Conservation (phyloP, 257 asterid genomes). For the Solanum megistacrolobum region DNA sequence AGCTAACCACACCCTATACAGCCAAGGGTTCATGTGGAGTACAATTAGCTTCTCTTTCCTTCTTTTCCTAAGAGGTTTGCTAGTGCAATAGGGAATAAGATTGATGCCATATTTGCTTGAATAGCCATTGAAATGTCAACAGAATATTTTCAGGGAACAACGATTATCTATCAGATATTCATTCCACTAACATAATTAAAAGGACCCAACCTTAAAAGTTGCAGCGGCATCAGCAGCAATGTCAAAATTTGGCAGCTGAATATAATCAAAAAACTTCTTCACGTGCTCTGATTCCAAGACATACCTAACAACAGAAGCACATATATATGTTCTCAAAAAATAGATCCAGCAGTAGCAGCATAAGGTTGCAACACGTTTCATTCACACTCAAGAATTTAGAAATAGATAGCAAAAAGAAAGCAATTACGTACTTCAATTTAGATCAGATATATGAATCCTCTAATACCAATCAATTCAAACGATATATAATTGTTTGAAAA, state of each 20-base stretch:
- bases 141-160: not conserved
- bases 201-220: slow-evolving; percentile 31
- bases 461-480: not conserved
- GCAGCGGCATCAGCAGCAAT: slow-evolving; percentile 50
- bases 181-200: not conserved
- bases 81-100: not conserved
- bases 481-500: not conserved
- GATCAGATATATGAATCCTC: not conserved
- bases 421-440: not conserved
- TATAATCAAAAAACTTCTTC: slow-evolving; percentile 40
- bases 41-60: not conserved
- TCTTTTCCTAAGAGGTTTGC: not conserved
- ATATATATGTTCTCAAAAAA: not conserved
- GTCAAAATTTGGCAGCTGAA: slow-evolving; percentile 40
- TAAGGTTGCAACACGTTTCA: not conserved
- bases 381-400: not conserved
- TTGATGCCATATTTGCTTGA: not conserved
- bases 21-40: not conserved
- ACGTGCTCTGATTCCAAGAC: slow-evolving; percentile 38
- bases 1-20: not conserved
- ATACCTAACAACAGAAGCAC: slow-evolving; percentile 14
- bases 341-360: not conserved
- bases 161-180: not conserved
- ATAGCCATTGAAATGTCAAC: not conserved
- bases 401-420: not conserved